phyloP scores from a whole-genome alignment of 371 early-diverging fungal genomes.

The Thermomucor indicae-seudaticae region DNA sequence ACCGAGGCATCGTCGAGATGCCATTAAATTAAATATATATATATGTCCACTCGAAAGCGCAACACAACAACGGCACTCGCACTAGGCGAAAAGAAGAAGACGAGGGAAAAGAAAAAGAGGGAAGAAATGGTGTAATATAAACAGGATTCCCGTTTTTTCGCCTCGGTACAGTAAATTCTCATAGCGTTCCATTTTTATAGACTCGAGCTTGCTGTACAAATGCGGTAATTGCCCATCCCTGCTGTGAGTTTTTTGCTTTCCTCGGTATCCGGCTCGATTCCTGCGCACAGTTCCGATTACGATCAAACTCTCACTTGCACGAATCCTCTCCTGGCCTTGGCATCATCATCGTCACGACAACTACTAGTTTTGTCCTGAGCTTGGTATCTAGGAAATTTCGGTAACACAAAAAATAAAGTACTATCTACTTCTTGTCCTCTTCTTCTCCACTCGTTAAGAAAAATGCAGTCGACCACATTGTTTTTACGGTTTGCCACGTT shows the following conservation, averaged over 20 bases:
- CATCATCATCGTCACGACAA: too few species aligned
- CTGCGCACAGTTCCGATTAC: too few species aligned
- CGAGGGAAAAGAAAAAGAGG: background rate
- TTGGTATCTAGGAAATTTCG: too few species aligned
- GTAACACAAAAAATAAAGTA: too few species aligned
- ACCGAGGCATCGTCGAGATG: constrained; percentile 6
- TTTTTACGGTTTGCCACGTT: background rate
- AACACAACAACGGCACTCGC: background rate
- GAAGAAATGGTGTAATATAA: background rate
- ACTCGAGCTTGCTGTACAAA: constrained; percentile 5
- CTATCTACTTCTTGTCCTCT: too few species aligned
- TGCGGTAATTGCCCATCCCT: constrained; percentile 4
- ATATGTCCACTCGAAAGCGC: background rate
- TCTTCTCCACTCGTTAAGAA: too few species aligned
- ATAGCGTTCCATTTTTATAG: background rate
- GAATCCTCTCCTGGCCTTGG: too few species aligned
- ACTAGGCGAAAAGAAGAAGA: background rate
- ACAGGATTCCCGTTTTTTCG: background rate
- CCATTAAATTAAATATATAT: background rate
- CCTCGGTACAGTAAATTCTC: background rate
- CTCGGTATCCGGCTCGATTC: too few species aligned
- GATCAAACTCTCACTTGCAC: too few species aligned
- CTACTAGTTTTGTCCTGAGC: too few species aligned
- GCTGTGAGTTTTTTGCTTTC: background rate
- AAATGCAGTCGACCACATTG: too few species aligned